Percentiles rank a stretch among this genome's conserved stretches.
Conservation (phyloP, 1,284 basidiomycete species). For the Rhodotorula sp. region DNA sequence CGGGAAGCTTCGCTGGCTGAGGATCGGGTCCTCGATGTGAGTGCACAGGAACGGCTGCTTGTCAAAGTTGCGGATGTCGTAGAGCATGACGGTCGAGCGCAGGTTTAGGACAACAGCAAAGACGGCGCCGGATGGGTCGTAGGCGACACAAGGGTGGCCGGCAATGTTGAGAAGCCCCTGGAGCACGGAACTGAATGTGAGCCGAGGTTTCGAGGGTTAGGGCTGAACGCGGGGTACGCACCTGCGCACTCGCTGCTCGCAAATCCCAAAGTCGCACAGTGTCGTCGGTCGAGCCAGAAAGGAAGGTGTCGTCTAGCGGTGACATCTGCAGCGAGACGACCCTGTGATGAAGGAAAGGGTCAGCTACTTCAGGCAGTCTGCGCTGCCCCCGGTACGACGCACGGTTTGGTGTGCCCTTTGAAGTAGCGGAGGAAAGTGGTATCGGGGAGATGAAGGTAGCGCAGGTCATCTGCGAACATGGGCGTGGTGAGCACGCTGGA, state of each 20-base stretch:
- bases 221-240: constrained; percentile 40
- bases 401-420: constrained; percentile 81
- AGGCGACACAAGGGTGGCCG: constrained; percentile 77
- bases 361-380: neutral
- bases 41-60: constrained; percentile 85
- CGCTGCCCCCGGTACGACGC: constrained; percentile 41
- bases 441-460: constrained; percentile 92
- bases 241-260: constrained; percentile 70
- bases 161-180: constrained; percentile 58
- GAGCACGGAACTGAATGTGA: constrained; percentile 53
- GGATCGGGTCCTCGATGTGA: constrained; percentile 74
- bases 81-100: constrained; percentile 78
- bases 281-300: constrained; percentile 90
- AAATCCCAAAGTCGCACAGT: constrained; percentile 98
- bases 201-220: neutral
- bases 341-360: constrained; percentile 46
- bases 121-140: constrained; percentile 83
- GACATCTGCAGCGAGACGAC: constrained; percentile 90
- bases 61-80: constrained; percentile 86
- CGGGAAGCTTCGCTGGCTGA: constrained; percentile 71
- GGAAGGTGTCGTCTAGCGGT: constrained; percentile 90
- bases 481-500: neutral
- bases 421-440: constrained; percentile 96
- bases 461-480: constrained; percentile 65
- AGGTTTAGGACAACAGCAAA: constrained; percentile 91